phyloP scores from a whole-genome alignment of 352 stramenopile genomes.

The Phytophthora crassamura region DNA sequence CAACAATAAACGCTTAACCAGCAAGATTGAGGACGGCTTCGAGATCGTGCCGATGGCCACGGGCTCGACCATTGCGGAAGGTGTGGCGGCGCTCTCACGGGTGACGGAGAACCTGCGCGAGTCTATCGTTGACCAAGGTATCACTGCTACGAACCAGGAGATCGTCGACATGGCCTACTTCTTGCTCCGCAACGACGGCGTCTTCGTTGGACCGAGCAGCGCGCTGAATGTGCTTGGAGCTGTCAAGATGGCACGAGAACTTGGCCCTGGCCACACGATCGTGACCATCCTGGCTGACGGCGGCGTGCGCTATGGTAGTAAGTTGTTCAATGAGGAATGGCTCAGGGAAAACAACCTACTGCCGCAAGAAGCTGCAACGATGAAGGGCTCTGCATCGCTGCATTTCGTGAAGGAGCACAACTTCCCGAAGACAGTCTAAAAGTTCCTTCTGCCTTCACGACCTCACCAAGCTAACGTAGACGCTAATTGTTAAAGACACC shows the following conservation, averaged over 20 bases:
- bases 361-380: constrained; percentile 8
- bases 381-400: constrained; percentile 20
- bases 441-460: not conserved
- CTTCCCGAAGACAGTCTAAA: constrained; percentile 8
- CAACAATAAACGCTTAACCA: constrained; percentile 67
- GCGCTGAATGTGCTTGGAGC: constrained; percentile 72
- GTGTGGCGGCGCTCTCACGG: constrained; percentile 90
- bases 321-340: constrained; percentile 77
- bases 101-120: constrained; percentile 94
- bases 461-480: not conserved
- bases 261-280: constrained; percentile 60
- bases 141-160: constrained; percentile 93
- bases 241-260: constrained; percentile 67
- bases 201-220: constrained; percentile 90
- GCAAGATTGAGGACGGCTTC: constrained; percentile 87
- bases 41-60: constrained; percentile 86
- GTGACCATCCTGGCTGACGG: constrained; percentile 80
- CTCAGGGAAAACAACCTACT: constrained; percentile 54
- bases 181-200: constrained; percentile 86
- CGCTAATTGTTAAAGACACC: constrained; percentile 1
- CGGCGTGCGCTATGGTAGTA: constrained; percentile 72
- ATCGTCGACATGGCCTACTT: constrained; percentile 95
- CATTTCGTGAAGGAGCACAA: constrained; percentile 25
- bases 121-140: constrained; percentile 89
- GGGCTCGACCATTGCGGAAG: constrained; percentile 93